Evolutionary conservation across 1,284 basidiomycete species (phyloP), one percentile per base, ranked within the genome.

Genomic region (Austroboletus niveus): DNA sequence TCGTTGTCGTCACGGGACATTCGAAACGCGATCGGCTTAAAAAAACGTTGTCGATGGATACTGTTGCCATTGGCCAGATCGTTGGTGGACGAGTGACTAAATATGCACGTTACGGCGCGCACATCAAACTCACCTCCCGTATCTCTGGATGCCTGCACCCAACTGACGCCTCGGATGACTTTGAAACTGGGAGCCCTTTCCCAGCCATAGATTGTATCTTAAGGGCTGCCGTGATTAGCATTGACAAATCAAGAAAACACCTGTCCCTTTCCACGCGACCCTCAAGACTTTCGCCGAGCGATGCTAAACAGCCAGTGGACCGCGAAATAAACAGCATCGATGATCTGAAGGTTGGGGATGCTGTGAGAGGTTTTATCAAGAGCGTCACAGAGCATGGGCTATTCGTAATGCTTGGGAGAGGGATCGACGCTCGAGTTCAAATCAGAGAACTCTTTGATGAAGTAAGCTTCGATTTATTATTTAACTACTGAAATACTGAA

Each of bases 381-480:
- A 89, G 84, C 57, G 78, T 98, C 42, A 81, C 85, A 20, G 87
- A 93, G 46, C 84, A 89, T 61, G 96, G 96, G 14, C 68, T 99
- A n/a, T 98, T 97, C 63, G 92, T 99, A 5, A 83, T 84, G 38
- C 71, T 99, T 22, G 93, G 92, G 15, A 81, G 88, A 45, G 80
- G 81, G 45, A 74, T 97, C 32, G 92, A 94, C 62, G 95, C 90
- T 48, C 85, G 96, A 22, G 87, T 98, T 24, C 94, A 96, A 72
- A 98, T 98, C 68, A 88, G 84, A 67, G 93, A 98, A 71, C 79
- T 97, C 31, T 92, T 96, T 68, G 89, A 95, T 68, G 86, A 92
- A 65, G 92, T 94, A 60, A 36, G 52, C 17, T 36, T 64, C 30
- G 31, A 12, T 14, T 34, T 38, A 31, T 38, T 36, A 32, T 48